Conservation (phyloP, 1,284 basidiomycete genomes). For the Mycena sp. region DNA sequence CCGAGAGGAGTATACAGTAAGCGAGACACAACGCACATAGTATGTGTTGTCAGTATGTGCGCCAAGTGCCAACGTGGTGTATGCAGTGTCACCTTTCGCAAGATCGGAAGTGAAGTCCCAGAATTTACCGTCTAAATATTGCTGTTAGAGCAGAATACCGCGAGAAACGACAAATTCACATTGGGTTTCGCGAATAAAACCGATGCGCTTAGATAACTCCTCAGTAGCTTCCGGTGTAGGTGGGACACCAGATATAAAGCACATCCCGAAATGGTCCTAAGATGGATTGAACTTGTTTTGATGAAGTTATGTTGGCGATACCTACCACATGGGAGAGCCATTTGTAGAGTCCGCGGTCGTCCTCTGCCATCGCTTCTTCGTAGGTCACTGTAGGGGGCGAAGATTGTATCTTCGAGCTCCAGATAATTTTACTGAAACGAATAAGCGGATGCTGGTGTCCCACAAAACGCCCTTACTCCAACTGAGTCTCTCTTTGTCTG, state of each 20-base stretch:
- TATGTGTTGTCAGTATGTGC: slow-evolving; percentile 98
- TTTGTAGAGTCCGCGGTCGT: slow-evolving; percentile 78
- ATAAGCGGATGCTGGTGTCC: slow-evolving; percentile 1
- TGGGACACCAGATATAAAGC: slow-evolving; percentile 88
- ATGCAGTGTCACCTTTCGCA: slow-evolving; percentile 91
- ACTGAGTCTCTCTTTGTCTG: slow-evolving; percentile 40
- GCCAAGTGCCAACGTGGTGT: slow-evolving; percentile 88
- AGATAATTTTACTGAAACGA: slow-evolving; percentile 73
- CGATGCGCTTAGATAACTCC: slow-evolving; percentile 80
- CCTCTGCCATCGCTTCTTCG: slow-evolving; percentile 77
- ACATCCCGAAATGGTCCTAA: slow-evolving; percentile 90
- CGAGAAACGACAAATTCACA: slow-evolving; percentile 60
- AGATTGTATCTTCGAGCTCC: slow-evolving; percentile 84
- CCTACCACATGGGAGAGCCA: slow-evolving; percentile 88
- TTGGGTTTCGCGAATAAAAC: slow-evolving; percentile 93
- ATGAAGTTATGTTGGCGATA: slow-evolving; percentile 32
- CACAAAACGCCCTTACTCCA: slow-evolving; percentile 53
- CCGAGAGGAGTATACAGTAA: not conserved
- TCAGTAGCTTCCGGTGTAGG: slow-evolving; percentile 88
- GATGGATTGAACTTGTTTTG: slow-evolving; percentile 23
- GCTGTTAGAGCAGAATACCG: slow-evolving; percentile 21
- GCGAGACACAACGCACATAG: slow-evolving; percentile 65
- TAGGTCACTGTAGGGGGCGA: slow-evolving; percentile 84
- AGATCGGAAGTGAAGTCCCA: slow-evolving; percentile 98
- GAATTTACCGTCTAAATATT: slow-evolving; percentile 82